phyloP scores from a whole-genome alignment of 73 alveolate species.

The Diophrys sp. region DNA sequence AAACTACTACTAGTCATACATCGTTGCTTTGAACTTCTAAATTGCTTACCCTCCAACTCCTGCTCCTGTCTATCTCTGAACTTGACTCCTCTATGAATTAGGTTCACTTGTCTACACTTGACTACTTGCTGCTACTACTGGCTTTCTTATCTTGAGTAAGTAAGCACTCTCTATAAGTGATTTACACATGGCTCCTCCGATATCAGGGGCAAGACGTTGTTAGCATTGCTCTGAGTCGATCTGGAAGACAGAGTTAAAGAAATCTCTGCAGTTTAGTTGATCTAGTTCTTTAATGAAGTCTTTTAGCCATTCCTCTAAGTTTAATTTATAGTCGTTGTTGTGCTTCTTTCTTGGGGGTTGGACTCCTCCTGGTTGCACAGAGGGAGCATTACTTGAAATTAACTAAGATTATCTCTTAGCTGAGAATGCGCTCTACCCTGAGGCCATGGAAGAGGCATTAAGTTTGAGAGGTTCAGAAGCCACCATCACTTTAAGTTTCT shows the following conservation, averaged over 20 bases:
- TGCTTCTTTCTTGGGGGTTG: not conserved
- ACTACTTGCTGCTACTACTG: not conserved
- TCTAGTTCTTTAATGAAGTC: not conserved
- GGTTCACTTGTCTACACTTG: not conserved
- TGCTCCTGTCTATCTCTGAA: not conserved
- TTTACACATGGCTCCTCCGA: slow-evolving; percentile 42
- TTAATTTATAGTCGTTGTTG: slow-evolving; percentile 10
- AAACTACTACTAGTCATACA: not conserved
- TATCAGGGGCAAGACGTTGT: slow-evolving; percentile 44
- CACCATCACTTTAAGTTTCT: too few relatives aligned
- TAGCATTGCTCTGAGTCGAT: slow-evolving; percentile 20
- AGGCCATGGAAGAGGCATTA: too few relatives aligned
- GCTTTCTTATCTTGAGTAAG: slow-evolving; percentile 1
- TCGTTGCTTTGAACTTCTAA: not conserved
- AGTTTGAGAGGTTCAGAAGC: too few relatives aligned
- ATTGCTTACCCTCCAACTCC: not conserved
- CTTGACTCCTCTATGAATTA: not conserved
- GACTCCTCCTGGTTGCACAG: not conserved
- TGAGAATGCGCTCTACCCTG: too few relatives aligned
- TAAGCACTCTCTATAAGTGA: slow-evolving; percentile 19
- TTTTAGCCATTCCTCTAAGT: slow-evolving; percentile 20
- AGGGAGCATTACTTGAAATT: not conserved
- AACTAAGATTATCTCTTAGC: too few relatives aligned
- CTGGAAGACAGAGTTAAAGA: not conserved
- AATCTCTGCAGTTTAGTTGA: not conserved